Evolutionary conservation across 768 basidiomycete genomes (phyloP).

Genomic region (Podaxis rugospora): DNA sequence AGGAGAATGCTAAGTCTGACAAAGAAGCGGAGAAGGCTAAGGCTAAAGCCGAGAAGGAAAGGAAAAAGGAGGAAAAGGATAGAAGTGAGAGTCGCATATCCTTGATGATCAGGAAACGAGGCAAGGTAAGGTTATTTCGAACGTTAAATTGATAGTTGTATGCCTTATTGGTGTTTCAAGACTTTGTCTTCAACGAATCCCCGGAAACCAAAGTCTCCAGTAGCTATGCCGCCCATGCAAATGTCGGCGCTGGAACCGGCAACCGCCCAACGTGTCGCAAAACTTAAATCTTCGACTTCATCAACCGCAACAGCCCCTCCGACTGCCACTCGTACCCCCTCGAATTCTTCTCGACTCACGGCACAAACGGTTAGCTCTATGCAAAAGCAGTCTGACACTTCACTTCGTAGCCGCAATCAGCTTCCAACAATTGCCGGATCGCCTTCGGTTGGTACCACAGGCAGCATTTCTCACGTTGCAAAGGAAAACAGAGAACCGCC

Average conservation of each 20-base stretch:
- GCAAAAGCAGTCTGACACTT: constrained; percentile 84
- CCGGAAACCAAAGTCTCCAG: constrained; percentile 64
- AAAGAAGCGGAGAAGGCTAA: constrained; percentile 50
- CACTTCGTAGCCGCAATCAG: constrained; percentile 69
- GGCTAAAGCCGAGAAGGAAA: constrained; percentile 41
- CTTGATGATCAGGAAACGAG: constrained; percentile 83
- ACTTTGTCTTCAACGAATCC: constrained; percentile 82
- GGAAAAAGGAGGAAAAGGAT: constrained; percentile 73
- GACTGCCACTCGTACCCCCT: constrained; percentile 33
- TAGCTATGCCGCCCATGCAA: constrained; percentile 86
- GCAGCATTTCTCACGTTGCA: constrained; percentile 37
- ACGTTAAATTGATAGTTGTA: background rate
- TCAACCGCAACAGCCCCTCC: constrained; percentile 41
- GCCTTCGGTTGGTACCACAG: constrained; percentile 74
- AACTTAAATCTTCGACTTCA: constrained; percentile 53
- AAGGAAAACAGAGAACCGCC: constrained; percentile 56
- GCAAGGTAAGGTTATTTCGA: constrained; percentile 59
- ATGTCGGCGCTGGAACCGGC: constrained; percentile 77
- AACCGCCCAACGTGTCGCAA: constrained; percentile 84
- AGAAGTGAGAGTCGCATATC: constrained; percentile 89
- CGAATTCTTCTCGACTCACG: constrained; percentile 61
- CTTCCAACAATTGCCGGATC: constrained; percentile 93
- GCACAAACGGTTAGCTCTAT: constrained; percentile 82
- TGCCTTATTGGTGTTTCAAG: constrained; percentile 33
- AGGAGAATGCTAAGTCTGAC: constrained; percentile 35